Base-by-base conservation (phyloP, 225 moss, liverwort and hornwort genomes). In the Rhytidiadelphus loreus region DNA sequence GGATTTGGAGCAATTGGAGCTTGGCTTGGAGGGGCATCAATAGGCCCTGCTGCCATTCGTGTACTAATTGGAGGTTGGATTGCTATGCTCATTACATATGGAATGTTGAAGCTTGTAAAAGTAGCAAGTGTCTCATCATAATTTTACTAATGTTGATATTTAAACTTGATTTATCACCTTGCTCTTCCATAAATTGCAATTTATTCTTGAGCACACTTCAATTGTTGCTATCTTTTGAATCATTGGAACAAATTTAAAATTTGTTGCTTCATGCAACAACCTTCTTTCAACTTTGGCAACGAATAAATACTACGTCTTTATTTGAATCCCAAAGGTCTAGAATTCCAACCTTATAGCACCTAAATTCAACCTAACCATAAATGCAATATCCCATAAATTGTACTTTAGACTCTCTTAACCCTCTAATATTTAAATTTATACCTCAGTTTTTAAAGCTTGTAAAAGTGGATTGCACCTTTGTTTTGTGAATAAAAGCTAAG, bases 11-110 rank as follows among this genome's bases (percentile, higher is more conserved):
- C 95, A 19, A 61, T 88, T 22, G 95, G 95, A 30, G 95, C 96
- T 58, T 77, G 75, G 16, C 70, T 96, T 62, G 96, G 96, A 63
- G 92, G 95, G 37, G 95, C 96, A 62, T 83, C 92, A 16, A 89
- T 95, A n/a, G 61, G 43, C 9, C 94, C 35, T 63, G 92, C 94
- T 19, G 89, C 95, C 44, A 21, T 95, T n/a, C 84, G 94, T 79
- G 95, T 95, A 43, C 58, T 96, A 9, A 75, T 94, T 84, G 96
- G 96, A 64, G 95, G 96, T 53, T 95, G 95, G 95, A 69, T 95
- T 84, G 96, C 95, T 21, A 95, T 96, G 96, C 83, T 89, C 43
- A 57, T 95, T 39, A 96, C 95, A 37, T 96, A 94, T 76, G 95
- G 95, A 6, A 93, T 95, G 74, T 92, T 96, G 29, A 93, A 74